These are phyloP conservation scores for Leccinum uliginosum DNA, from an alignment of 768 basidiomycete species.

Conservation along the genomic window DNA sequence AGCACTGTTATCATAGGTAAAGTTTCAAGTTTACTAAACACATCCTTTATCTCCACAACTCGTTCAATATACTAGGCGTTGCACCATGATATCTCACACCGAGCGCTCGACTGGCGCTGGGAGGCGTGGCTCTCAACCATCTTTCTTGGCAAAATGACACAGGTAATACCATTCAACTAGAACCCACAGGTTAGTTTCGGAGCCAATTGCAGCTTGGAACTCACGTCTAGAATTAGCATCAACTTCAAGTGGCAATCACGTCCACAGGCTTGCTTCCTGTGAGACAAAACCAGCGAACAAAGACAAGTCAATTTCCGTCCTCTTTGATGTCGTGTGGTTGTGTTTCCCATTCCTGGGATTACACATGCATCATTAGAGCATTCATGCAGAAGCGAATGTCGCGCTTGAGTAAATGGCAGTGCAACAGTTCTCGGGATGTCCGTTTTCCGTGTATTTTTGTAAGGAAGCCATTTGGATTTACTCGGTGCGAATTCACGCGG, in stretches of 20 bases:
- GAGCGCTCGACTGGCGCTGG: too few relatives aligned
- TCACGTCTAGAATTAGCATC: not conserved
- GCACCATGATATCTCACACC: too few relatives aligned
- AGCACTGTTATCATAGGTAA: not conserved
- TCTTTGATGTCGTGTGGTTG: not conserved
- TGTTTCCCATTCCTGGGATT: conserved; percentile 11
- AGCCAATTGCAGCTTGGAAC: not conserved
- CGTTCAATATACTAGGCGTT: not conserved
- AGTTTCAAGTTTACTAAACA: too few relatives aligned
- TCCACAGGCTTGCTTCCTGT: conserved; percentile 5
- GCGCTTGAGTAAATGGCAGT: not conserved
- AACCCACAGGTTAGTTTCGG: not conserved
- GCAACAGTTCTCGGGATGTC: not conserved
- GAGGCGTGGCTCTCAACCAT: not conserved
- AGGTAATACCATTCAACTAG: not conserved
- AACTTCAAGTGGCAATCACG: not conserved
- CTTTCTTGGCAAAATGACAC: not conserved
- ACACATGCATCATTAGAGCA: not conserved
- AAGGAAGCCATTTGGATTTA: not conserved
- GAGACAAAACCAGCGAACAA: conserved; percentile 7
- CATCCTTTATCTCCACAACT: too few relatives aligned
- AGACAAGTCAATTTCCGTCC: not conserved
- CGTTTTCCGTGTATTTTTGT: not conserved
- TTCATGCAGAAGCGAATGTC: not conserved
- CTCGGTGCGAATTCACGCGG: not conserved